Evolutionary conservation across 768 basidiomycete species (phyloP).

Genomic region (Trametes cingulata): DNA sequence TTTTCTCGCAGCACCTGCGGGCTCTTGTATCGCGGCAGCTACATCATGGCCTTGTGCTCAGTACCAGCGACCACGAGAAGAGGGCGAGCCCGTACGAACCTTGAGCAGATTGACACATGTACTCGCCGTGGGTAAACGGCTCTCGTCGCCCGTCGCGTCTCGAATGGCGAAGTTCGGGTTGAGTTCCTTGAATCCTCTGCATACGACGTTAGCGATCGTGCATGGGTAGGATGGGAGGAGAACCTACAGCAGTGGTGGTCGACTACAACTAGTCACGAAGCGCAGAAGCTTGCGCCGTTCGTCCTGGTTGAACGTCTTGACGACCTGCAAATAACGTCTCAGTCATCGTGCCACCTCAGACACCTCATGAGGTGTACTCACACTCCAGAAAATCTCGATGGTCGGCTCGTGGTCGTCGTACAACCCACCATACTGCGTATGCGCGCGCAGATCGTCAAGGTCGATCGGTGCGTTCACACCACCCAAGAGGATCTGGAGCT

Average conservation of each 20-base stretch:
- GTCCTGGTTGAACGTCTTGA: conserved; percentile 76
- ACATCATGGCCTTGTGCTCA: conserved; percentile 2
- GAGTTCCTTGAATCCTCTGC: conserved; percentile 83
- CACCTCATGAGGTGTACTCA: conserved; percentile 34
- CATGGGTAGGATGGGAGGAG: background rate
- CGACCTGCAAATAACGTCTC: conserved; percentile 48
- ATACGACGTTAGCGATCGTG: background rate
- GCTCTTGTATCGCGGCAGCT: conserved; percentile 73
- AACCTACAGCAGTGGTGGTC: conserved; percentile 81
- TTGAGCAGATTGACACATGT: conserved; percentile 94
- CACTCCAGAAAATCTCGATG: conserved; percentile 83
- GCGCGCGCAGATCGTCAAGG: conserved; percentile 70
- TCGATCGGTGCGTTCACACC: conserved; percentile 86
- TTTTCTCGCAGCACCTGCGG: conserved; percentile 70
- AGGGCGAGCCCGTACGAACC: conserved; percentile 39
- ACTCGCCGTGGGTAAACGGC: conserved; percentile 72
- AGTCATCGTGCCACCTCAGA: background rate
- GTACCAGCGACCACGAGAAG: background rate
- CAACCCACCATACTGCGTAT: conserved; percentile 84
- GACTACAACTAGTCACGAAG: conserved; percentile 91
- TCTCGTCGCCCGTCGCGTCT: conserved; percentile 72
- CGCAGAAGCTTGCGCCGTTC: conserved; percentile 77
- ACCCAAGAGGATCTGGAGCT: conserved; percentile 88
- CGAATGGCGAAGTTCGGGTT: conserved; percentile 88
- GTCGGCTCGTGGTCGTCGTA: conserved; percentile 72